Conservation (phyloP, 2,329 filamentous ascomycete species). For the Alternaria atra region DNA sequence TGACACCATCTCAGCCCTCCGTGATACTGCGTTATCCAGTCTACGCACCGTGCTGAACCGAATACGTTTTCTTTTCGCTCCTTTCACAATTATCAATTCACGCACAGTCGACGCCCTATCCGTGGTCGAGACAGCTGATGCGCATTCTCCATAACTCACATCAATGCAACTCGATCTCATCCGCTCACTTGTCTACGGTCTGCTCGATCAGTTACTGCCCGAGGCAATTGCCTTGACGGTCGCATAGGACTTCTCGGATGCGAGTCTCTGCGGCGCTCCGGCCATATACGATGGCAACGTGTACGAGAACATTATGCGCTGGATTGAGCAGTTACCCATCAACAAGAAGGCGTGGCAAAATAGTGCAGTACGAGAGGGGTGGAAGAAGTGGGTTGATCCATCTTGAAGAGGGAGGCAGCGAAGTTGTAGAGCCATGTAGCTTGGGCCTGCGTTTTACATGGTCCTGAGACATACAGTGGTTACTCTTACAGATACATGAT, state of each 20-base stretch:
- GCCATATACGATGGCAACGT: slow-evolving; percentile 61
- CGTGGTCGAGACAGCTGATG: slow-evolving; percentile 31
- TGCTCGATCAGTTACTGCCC: slow-evolving; percentile 57
- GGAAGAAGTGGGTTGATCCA: slow-evolving; percentile 12
- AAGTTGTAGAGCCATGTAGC: not conserved
- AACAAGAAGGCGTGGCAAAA: slow-evolving; percentile 18
- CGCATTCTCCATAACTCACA: not conserved
- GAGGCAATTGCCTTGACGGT: slow-evolving; percentile 61
- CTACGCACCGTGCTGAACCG: slow-evolving; percentile 21
- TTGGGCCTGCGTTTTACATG: not conserved
- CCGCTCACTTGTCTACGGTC: slow-evolving; percentile 31
- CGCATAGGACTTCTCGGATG: slow-evolving; percentile 61
- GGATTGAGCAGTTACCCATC: slow-evolving; percentile 40
- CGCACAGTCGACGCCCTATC: slow-evolving; percentile 34
- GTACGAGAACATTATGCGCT: slow-evolving; percentile 57
- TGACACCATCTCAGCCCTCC: not conserved
- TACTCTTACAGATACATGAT: not conserved
- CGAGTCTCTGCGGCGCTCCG: slow-evolving; percentile 59
- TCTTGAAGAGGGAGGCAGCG: slow-evolving; percentile 1
- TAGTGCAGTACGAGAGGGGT: slow-evolving; percentile 1
- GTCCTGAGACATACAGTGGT: not conserved
- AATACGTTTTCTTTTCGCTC: slow-evolving; percentile 57
- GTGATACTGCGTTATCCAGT: slow-evolving; percentile 16
- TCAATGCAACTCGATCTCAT: slow-evolving; percentile 50
- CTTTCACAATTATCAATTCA: slow-evolving; percentile 52